A percentile compares a stretch with the other conserved stretches of the same genome.
Conservation (phyloP, 495 filamentous ascomycete genomes). For the Tuber magnatum region DNA sequence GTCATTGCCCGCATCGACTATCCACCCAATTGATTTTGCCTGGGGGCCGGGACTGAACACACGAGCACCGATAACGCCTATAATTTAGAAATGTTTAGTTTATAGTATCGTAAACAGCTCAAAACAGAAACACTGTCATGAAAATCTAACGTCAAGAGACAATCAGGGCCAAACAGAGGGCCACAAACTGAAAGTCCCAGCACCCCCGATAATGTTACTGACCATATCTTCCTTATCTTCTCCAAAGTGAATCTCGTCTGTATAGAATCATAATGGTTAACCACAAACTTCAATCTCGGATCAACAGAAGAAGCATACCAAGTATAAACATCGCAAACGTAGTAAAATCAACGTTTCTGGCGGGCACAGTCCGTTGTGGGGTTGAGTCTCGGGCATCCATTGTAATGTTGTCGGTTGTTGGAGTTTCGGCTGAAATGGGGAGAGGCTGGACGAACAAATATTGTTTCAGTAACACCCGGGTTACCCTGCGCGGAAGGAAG, state of each 20-base stretch:
- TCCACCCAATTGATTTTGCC: constrained; percentile 66
- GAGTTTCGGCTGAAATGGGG: not conserved
- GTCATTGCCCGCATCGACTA: constrained; percentile 81
- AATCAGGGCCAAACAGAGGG: not conserved
- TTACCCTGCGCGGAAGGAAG: not conserved
- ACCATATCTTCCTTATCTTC: constrained; percentile 52
- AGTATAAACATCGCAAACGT: constrained; percentile 96
- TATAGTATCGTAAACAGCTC: not conserved
- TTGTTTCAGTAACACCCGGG: not conserved
- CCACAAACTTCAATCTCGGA: not conserved
- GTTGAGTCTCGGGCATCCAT: not conserved
- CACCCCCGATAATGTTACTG: constrained; percentile 72
- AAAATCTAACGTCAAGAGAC: constrained; percentile 19
- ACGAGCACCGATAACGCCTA: constrained; percentile 72
- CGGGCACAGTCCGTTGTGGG: not conserved
- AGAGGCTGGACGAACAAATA: not conserved
- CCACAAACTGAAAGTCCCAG: constrained; percentile 59
- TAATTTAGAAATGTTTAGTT: not conserved
- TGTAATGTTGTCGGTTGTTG: not conserved
- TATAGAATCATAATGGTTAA: not conserved
- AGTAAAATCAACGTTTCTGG: constrained; percentile 58
- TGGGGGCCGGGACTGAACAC: constrained; percentile 63
- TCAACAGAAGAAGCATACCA: constrained; percentile 50
- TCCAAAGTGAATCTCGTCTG: constrained; percentile 83
- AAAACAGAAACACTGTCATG: not conserved